Evolutionary conservation across 2,329 filamentous ascomycete genomes (phyloP), one percentile per base, ranked within the genome.

Genomic region (Metarhizium sp.): DNA sequence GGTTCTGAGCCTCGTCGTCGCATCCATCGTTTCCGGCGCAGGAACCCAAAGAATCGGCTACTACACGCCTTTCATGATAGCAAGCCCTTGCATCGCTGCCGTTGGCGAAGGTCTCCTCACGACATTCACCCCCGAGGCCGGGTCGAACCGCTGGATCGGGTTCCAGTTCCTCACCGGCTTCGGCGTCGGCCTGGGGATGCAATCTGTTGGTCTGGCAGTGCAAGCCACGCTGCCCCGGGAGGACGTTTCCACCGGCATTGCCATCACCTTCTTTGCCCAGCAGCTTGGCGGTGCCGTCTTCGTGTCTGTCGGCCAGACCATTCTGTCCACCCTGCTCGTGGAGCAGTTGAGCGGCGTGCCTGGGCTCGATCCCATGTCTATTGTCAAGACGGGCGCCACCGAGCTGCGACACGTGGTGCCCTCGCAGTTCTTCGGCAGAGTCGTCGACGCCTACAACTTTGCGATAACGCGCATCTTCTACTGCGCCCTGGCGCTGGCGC

Each of bases 361-460:
- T 0, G 73, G 70, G 1, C 62, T 82, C 6, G 68, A 76, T 36
- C 63, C 76, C 1, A 55, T 64, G 16, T 58, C 62, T 5, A 75
- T 82, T 43, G 67, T 79, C 55, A 69, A 65, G 7, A 74, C 70
- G 7, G 80, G 80, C 34, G 79, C 77, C n/a, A 90, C 86, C 0
- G 77, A 82, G 50, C 72, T 92, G 25, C 77, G 78, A 57, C 64
- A 71, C 0, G 65, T 73, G 2, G 79, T 89, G 30, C 71, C 77
- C 0, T 59, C 68, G 0, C 61, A 80, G 57, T 79, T 75, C 56
- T 66, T 85, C 4, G 63, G 67, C 2, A 69, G 73, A 0, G 84
- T 91, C 8, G 71, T 84, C 1, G 59, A 72, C 0, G 85, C 84
- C 0, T 90, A 90, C 71, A 88, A 88, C 65, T 69, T 74, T 47